These are phyloP conservation scores for Paraphoma chrysanthemicola DNA, from an alignment of 2,329 filamentous ascomycete genomes.

Conservation along the genomic window DNA sequence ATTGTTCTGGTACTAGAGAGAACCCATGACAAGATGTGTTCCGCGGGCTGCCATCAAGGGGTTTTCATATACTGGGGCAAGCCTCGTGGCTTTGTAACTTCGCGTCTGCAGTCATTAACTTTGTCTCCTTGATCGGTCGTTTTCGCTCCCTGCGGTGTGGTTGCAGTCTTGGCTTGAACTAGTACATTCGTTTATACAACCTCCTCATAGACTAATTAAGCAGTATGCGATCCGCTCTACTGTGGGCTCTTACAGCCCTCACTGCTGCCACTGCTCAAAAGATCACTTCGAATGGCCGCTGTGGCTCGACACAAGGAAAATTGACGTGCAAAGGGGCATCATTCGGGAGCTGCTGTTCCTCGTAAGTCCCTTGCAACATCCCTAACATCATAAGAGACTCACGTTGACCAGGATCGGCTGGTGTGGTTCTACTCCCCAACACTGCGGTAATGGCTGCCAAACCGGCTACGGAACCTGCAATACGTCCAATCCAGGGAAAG, in stretches of 20 bases:
- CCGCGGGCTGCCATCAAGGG: not conserved
- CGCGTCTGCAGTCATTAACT: not conserved
- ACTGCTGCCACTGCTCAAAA: not conserved
- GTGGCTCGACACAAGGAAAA: not conserved
- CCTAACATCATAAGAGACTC: not conserved
- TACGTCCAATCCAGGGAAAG: not conserved
- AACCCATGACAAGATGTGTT: not conserved
- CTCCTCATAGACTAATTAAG: not conserved
- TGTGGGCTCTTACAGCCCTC: not conserved
- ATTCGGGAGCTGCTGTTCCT: not conserved
- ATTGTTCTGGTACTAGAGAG: not conserved
- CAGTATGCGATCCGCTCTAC: not conserved
- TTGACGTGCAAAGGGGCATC: not conserved
- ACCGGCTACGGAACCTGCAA: not conserved
- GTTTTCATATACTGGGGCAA: not conserved
- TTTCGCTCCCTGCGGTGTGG: not conserved
- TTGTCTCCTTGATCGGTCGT: not conserved
- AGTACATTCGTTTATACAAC: not conserved
- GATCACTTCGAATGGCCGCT: not conserved
- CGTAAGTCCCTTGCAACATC: not conserved
- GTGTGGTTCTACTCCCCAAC: not conserved
- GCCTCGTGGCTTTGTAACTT: not conserved
- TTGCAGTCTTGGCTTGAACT: not conserved
- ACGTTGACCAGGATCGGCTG: not conserved
- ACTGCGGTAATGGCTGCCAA: not conserved